Evolutionary conservation across 2,329 filamentous ascomycete species (phyloP), one percentile per base, ranked within the genome.

Genomic region (Venturia pyrina): DNA sequence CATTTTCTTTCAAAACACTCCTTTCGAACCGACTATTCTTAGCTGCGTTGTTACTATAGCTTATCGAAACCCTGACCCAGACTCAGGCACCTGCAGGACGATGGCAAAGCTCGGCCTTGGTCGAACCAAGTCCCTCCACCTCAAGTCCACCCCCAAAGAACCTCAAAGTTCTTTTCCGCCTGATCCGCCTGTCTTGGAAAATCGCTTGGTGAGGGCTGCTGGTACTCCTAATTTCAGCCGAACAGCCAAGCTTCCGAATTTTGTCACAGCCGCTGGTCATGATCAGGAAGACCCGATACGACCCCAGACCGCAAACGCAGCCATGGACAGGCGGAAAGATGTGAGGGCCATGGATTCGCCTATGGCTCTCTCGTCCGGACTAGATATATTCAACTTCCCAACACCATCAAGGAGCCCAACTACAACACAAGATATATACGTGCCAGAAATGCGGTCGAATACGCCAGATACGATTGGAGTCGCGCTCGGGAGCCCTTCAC

Each of bases 401-500:
- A 66, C 64, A 15, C 63, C 63, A 34, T 34, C 37, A 2, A 65
- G 53, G 63, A 44, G 53, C n/a, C 48, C 48, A 21, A 46, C 53
- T 6, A 43, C 63, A 17, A n/a, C 64, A 5, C 41, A 40, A 44
- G 34, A 43, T 48, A 60, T 46, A 15, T 32, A 41, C n/a, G 1
- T 15, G 24, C 21, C 64, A 28, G 56, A 50, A 46, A 62, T 53
- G 13, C 37, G 68, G 70, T 61, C 65, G 68, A 48, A 72, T 72
- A 53, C 68, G 73, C 44, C 63, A 34, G 48, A 57, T 3, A 59
- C 11, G 2, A 78, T 78, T 68, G 76, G 76, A 6, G 75, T 78
- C 61, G 76, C 76, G 40, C 67, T 78, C 34, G 76, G 75, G 32
- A 77, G 75, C 68, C 64, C 64, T 24, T 62, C 56, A 6, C 64